These are phyloP conservation scores for Amylocarpus encephaloides DNA, from an alignment of 2,329 filamentous ascomycete species.

Conservation along the genomic window DNA sequence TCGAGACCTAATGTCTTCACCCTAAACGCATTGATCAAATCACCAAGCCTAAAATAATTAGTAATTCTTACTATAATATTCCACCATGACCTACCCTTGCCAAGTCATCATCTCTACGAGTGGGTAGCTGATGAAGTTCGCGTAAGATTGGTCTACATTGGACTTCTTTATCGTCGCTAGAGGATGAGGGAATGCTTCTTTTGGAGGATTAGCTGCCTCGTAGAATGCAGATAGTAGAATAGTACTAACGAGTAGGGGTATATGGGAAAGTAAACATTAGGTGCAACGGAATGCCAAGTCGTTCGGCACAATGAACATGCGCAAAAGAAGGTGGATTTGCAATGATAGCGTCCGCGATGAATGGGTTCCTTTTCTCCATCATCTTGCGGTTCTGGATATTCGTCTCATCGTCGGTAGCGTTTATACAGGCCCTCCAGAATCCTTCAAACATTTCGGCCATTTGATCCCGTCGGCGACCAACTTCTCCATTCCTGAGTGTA, in stretches of 20 bases:
- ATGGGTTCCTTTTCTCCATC: constrained; percentile 55
- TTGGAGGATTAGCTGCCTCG: too few species aligned
- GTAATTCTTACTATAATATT: background rate
- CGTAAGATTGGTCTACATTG: constrained; percentile 65
- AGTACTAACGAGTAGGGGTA: constrained; percentile 50
- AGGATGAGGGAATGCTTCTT: constrained; percentile 60
- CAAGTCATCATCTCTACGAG: constrained; percentile 83
- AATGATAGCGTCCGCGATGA: constrained; percentile 74
- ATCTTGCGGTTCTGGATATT: constrained; percentile 56
- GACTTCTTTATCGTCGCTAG: constrained; percentile 67
- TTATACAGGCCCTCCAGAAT: constrained; percentile 74
- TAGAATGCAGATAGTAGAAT: too few species aligned
- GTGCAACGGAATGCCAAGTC: constrained; percentile 69
- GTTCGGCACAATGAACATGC: constrained; percentile 74
- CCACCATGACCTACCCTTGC: constrained; percentile 55
- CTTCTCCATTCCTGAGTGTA: constrained; percentile 66
- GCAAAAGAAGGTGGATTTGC: constrained; percentile 76
- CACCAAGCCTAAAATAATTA: constrained; percentile 47
- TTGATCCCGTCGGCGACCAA: constrained; percentile 56
- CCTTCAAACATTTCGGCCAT: constrained; percentile 82
- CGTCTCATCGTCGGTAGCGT: constrained; percentile 62
- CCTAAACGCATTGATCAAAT: constrained; percentile 70
- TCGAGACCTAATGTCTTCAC: constrained; percentile 63
- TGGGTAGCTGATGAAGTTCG: constrained; percentile 76
- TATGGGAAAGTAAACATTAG: constrained; percentile 89